phyloP scores from a whole-genome alignment of 768 basidiomycete species.

The Leccinum longicurvipes region DNA sequence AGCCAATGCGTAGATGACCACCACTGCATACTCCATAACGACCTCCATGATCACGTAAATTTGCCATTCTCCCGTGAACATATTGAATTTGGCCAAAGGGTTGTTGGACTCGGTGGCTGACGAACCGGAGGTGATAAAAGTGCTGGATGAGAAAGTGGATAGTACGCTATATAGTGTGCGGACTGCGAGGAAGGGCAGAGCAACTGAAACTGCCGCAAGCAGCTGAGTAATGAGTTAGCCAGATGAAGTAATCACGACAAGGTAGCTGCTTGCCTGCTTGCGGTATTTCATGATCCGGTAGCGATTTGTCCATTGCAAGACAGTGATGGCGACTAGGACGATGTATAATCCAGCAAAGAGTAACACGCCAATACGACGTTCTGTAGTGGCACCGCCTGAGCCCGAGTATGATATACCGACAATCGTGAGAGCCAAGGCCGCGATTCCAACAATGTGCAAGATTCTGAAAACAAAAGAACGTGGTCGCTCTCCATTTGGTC shows the following conservation, averaged over 20 bases:
- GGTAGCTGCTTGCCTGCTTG: slow-evolving; percentile 32
- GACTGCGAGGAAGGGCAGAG: slow-evolving; percentile 59
- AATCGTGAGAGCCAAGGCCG: slow-evolving; percentile 33
- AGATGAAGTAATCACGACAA: slow-evolving; percentile 1
- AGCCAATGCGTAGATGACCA: slow-evolving; percentile 39
- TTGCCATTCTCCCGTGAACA: slow-evolving; percentile 54
- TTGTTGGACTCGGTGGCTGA: slow-evolving; percentile 17
- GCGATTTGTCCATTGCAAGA: slow-evolving; percentile 53
- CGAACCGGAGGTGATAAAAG: slow-evolving; percentile 34
- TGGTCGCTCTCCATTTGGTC: slow-evolving; percentile 20
- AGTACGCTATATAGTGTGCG: slow-evolving; percentile 49
- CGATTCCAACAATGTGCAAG: slow-evolving; percentile 25
- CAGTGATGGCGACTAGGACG: slow-evolving; percentile 42
- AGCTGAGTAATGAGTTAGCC: slow-evolving; percentile 40
- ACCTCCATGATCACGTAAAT: slow-evolving; percentile 57
- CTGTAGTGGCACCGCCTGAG: slow-evolving; percentile 17
- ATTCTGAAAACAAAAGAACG: slow-evolving; percentile 20
- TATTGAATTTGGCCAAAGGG: slow-evolving; percentile 52
- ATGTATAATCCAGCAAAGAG: slow-evolving; percentile 38
- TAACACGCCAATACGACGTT: slow-evolving; percentile 34
- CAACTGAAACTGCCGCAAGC: slow-evolving; percentile 49
- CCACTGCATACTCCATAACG: slow-evolving; percentile 55
- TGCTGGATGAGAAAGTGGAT: slow-evolving; percentile 48
- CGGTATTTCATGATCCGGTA: slow-evolving; percentile 28
- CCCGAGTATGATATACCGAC: slow-evolving; percentile 27